Conservation (phyloP, 345 rosid genomes). For the Eucalyptus leucophloia region DNA sequence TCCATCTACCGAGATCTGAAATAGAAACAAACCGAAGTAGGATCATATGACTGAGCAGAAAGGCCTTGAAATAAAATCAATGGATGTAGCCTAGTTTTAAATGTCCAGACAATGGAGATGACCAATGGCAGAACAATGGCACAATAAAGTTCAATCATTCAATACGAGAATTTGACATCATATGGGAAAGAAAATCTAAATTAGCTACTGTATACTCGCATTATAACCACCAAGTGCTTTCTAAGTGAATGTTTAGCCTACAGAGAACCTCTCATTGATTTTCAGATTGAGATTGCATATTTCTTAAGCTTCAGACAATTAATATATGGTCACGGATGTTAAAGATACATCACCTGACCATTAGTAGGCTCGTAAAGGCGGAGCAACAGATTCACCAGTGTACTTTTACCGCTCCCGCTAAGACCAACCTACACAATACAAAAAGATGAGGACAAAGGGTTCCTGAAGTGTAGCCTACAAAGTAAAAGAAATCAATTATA, state of each 20-base stretch:
- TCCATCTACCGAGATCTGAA: constrained; percentile 82
- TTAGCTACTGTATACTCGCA: background rate
- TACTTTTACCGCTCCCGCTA: constrained; percentile 98
- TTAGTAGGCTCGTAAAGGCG: constrained; percentile 78
- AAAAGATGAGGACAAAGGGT: background rate
- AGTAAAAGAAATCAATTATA: background rate
- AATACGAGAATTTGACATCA: background rate
- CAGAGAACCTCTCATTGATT: background rate
- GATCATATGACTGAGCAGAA: background rate
- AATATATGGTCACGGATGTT: background rate
- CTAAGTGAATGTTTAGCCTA: background rate
- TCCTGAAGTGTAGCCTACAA: background rate
- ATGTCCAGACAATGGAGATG: background rate
- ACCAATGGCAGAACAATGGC: background rate
- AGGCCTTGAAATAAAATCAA: background rate
- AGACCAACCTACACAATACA: constrained; percentile 71
- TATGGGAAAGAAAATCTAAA: background rate
- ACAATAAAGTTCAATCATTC: background rate
- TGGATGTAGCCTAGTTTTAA: background rate
- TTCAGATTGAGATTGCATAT: background rate
- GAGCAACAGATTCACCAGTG: constrained; percentile 77
- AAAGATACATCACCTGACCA: constrained; percentile 59
- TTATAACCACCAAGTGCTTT: background rate
- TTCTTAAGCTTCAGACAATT: background rate
- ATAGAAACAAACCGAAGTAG: background rate